Evolutionary conservation across 495 filamentous ascomycete species (phyloP).

Genomic region (Hyaloscypha variabilis): DNA sequence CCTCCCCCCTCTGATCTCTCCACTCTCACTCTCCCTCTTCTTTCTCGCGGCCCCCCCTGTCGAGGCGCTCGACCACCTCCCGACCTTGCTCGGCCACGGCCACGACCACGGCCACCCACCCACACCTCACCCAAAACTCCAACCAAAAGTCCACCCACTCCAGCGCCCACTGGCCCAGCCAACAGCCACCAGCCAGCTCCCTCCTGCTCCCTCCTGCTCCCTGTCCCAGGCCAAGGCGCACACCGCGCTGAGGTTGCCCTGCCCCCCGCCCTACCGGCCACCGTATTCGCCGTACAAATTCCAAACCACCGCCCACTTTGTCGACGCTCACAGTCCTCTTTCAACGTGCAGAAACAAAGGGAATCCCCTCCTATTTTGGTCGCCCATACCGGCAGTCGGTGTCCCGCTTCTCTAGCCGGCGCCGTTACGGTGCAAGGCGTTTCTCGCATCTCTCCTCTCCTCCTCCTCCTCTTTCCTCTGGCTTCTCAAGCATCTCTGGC

Average conservation of each 20-base stretch:
- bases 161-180: background rate
- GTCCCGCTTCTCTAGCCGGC: constrained; percentile 33
- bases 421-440: constrained; percentile 37
- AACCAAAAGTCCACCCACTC: background rate
- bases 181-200: background rate
- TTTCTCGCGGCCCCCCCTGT: no score
- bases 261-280: constrained; percentile 15
- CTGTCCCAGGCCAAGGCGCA: background rate
- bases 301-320: constrained; percentile 26
- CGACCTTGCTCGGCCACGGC: background rate
- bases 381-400: constrained; percentile 32
- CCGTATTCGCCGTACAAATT: constrained; percentile 30
- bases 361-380: constrained; percentile 30
- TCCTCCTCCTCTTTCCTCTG: constrained; percentile 4
- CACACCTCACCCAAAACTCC: no score
- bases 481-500: constrained; percentile 24
- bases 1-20: no score
- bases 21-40: no score
- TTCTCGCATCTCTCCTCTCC: constrained; percentile 16
- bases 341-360: constrained; percentile 22
- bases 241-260: background rate
- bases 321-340: constrained; percentile 18
- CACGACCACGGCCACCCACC: background rate
- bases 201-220: background rate
- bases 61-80: no score